phyloP scores from a whole-genome alignment of 345 rosid species.

The Pelargonium nanum region DNA sequence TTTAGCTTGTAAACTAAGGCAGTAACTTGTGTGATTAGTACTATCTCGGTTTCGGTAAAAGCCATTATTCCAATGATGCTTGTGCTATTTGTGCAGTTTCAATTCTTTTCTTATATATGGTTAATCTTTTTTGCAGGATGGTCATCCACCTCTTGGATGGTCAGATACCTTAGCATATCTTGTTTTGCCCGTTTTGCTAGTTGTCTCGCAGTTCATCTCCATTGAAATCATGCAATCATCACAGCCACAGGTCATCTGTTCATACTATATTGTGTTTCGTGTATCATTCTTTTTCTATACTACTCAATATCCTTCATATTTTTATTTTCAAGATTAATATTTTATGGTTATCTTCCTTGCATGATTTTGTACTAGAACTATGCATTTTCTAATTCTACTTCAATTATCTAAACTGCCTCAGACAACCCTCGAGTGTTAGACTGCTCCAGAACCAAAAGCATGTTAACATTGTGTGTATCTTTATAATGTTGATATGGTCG shows the following conservation, averaged over 20 bases:
- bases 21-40: neutral
- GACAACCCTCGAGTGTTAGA: too few species aligned
- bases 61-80: neutral
- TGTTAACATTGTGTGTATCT: neutral
- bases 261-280: neutral
- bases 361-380: too few species aligned
- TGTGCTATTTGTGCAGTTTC: conserved; percentile 1
- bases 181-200: conserved; percentile 64
- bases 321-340: too few species aligned
- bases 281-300: too few species aligned
- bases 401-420: too few species aligned
- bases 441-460: too few species aligned
- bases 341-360: too few species aligned
- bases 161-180: conserved; percentile 83
- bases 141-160: conserved; percentile 98
- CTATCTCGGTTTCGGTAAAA: neutral
- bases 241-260: conserved; percentile 40
- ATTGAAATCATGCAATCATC: conserved; percentile 83
- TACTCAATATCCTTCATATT: too few species aligned
- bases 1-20: neutral
- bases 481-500: neutral
- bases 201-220: conserved; percentile 70
- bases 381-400: too few species aligned
- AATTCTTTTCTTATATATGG: conserved; percentile 6
- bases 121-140: conserved; percentile 45